Percentiles rank a stretch among this genome's conserved stretches.
phyloP scores from a whole-genome alignment of 1,284 basidiomycete genomes.

The Cutaneotrichosporon sp. region DNA sequence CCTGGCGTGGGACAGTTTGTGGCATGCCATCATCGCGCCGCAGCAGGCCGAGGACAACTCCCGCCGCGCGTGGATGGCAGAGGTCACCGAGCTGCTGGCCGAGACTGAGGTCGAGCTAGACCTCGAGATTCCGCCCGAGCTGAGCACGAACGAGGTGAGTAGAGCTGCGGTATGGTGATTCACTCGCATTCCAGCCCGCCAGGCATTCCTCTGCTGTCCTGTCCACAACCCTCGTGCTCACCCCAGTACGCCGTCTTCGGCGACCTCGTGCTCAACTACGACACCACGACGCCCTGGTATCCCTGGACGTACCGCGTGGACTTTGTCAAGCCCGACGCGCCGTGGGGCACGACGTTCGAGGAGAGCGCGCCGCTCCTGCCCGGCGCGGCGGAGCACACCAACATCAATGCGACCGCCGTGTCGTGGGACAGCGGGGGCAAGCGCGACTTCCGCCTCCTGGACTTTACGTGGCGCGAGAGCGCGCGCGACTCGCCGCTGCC shows the following conservation, averaged over 20 bases:
- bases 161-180: too few relatives aligned
- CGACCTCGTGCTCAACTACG: background rate
- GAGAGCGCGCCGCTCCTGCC: background rate
- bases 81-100: background rate
- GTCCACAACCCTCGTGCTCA: too few relatives aligned
- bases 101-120: background rate
- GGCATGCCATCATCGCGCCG: background rate
- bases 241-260: background rate
- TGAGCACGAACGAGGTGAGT: background rate
- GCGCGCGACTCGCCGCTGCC: background rate
- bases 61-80: background rate
- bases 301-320: background rate
- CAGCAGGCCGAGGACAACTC: background rate
- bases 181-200: too few relatives aligned
- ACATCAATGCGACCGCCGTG: background rate
- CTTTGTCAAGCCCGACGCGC: background rate
- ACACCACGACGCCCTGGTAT: background rate
- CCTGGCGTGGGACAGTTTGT: background rate
- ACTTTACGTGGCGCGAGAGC: background rate
- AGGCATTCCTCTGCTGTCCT: too few relatives aligned
- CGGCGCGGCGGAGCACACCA: background rate
- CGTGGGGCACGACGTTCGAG: background rate
- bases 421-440: background rate
- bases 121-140: background rate
- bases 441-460: background rate